Evolutionary conservation across 2,329 filamentous ascomycete genomes (phyloP).

Genomic region (Davidsoniella eucalypti): DNA sequence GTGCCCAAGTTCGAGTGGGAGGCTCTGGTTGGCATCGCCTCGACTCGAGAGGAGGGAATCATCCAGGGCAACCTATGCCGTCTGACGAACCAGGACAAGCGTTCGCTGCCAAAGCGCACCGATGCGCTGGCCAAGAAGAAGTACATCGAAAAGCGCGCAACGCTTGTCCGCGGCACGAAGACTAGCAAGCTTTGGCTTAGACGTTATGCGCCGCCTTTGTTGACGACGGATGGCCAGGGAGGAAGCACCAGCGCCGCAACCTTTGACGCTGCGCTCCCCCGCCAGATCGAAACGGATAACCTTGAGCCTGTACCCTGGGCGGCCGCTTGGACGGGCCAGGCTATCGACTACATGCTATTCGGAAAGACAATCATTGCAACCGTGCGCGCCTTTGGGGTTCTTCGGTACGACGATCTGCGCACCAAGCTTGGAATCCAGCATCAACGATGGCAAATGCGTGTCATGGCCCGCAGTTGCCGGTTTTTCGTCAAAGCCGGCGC

Average conservation of each 20-base stretch:
- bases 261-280: slow-evolving; percentile 5
- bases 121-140: slow-evolving; percentile 42
- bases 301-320: slow-evolving; percentile 40
- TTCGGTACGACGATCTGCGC: slow-evolving; percentile 41
- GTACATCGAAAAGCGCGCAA: slow-evolving; percentile 44
- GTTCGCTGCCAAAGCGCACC: slow-evolving; percentile 44
- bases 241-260: slow-evolving; percentile 14
- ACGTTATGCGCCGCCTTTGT: slow-evolving; percentile 32
- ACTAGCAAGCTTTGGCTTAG: slow-evolving; percentile 47
- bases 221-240: slow-evolving; percentile 17
- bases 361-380: slow-evolving; percentile 41
- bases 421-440: slow-evolving; percentile 38
- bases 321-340: slow-evolving; percentile 37
- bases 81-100: slow-evolving; percentile 44
- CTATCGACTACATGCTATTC: slow-evolving; percentile 41
- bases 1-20: slow-evolving; percentile 43
- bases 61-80: slow-evolving; percentile 43
- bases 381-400: slow-evolving; percentile 39
- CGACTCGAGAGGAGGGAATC: slow-evolving; percentile 36
- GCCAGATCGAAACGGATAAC: slow-evolving; percentile 23
- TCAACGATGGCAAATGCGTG: slow-evolving; percentile 43
- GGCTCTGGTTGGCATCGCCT: slow-evolving; percentile 40
- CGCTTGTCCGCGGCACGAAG: slow-evolving; percentile 40
- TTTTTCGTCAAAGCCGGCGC: slow-evolving; percentile 39
- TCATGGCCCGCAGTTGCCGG: slow-evolving; percentile 39